phyloP scores from a whole-genome alignment of 2,329 filamentous ascomycete species.

The Mycosphaerelloides madeirae region DNA sequence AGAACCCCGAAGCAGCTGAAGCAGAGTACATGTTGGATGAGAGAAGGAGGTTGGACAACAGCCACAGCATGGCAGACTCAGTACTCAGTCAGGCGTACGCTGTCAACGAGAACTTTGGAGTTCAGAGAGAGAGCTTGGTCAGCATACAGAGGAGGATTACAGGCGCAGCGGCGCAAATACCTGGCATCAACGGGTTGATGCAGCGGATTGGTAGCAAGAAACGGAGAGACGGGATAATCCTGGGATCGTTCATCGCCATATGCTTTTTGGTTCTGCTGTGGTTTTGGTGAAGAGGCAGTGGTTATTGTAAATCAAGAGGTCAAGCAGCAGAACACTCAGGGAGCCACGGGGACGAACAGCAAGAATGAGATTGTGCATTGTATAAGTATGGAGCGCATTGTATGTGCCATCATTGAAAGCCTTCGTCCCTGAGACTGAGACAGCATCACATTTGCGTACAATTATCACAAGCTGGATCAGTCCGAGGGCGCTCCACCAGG shows the following conservation, averaged over 20 bases:
- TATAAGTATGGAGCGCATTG: no score
- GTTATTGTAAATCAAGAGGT: neutral
- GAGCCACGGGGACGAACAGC: no score
- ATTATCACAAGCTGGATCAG: no score
- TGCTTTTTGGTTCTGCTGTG: constrained; percentile 85
- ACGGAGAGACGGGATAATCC: constrained; percentile 87
- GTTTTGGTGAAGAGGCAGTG: constrained; percentile 52
- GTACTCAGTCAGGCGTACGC: constrained; percentile 95
- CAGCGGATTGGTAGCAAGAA: constrained; percentile 90
- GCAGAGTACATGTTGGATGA: constrained; percentile 97
- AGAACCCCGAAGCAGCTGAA: constrained; percentile 75
- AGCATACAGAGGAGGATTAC: constrained; percentile 90
- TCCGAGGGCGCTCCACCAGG: no score
- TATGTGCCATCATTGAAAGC: no score
- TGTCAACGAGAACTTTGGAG: constrained; percentile 82
- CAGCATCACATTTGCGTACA: no score
- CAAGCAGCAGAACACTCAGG: neutral
- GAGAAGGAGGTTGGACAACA: constrained; percentile 77
- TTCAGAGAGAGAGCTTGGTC: constrained; percentile 81
- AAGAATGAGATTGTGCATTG: no score
- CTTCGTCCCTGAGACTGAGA: no score
- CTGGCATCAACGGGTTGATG: constrained; percentile 88
- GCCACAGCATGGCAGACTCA: constrained; percentile 80
- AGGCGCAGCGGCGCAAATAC: constrained; percentile 81
- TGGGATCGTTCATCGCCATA: constrained; percentile 84